Conservation (phyloP, 257 asterid genomes). For the Rauvolfia tetraphylla region DNA sequence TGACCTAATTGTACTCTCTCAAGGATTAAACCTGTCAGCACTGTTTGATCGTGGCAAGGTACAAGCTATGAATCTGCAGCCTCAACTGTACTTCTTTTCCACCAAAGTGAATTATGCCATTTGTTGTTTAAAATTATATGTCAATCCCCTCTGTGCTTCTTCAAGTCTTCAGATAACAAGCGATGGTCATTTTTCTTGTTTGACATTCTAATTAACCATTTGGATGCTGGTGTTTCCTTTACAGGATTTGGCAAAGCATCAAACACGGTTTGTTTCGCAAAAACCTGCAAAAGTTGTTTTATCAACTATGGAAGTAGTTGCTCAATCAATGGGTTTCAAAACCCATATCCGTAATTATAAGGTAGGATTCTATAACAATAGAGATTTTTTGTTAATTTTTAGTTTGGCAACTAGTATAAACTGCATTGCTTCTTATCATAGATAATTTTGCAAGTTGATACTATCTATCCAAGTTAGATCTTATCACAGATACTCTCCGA, state of each 20-base stretch:
- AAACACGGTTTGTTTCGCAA: slow-evolving; percentile 86
- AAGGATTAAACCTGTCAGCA: slow-evolving; percentile 85
- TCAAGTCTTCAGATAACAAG: not conserved
- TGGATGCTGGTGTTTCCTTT: slow-evolving; percentile 4
- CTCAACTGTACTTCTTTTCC: not conserved
- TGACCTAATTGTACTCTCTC: slow-evolving; percentile 90
- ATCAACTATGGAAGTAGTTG: slow-evolving; percentile 97
- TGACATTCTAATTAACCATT: not conserved
- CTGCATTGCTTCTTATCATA: not conserved
- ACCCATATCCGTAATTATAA: slow-evolving; percentile 91
- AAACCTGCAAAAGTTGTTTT: slow-evolving; percentile 85
- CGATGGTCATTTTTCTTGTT: not conserved
- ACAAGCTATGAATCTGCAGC: slow-evolving; percentile 9
- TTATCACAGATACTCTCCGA: slow-evolving; percentile 34
- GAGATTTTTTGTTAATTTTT: not conserved
- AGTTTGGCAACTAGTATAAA: not conserved
- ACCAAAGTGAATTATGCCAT: not conserved
- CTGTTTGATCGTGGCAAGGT: slow-evolving; percentile 88
- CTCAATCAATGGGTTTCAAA: slow-evolving; percentile 98
- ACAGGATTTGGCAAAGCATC: slow-evolving; percentile 77
- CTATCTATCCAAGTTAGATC: not conserved
- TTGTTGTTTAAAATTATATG: not conserved
- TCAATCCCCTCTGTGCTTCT: not conserved
- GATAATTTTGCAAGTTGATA: not conserved
- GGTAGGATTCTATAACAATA: slow-evolving; percentile 42